These are phyloP conservation scores for Thelonectria olida DNA, from an alignment of 2,329 filamentous ascomycete genomes.

Conservation along the genomic window DNA sequence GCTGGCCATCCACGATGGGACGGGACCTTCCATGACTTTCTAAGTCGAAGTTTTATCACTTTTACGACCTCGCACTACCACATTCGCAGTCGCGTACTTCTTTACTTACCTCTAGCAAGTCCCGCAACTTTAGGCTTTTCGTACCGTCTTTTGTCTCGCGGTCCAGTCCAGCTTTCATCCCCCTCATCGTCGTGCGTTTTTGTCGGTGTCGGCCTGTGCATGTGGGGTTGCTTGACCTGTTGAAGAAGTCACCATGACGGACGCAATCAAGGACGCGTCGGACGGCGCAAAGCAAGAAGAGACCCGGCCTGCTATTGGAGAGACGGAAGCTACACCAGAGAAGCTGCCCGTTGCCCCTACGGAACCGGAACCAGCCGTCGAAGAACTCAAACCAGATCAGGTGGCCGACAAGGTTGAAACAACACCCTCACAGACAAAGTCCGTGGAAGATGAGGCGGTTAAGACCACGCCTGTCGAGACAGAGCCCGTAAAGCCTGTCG, in stretches of 20 bases:
- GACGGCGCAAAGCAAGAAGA: conserved; percentile 38
- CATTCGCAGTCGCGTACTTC: conserved; percentile 6
- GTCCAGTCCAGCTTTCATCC: neutral
- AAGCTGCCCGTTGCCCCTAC: neutral
- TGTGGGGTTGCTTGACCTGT: conserved; percentile 21
- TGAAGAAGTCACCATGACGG: conserved; percentile 28
- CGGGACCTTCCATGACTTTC: conserved; percentile 8
- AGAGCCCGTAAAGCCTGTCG: neutral
- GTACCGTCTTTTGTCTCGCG: neutral
- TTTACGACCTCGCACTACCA: conserved; percentile 17
- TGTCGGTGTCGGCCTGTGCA: conserved; percentile 16
- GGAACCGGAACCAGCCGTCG: neutral
- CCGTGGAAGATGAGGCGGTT: neutral
- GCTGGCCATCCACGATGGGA: conserved; percentile 19
- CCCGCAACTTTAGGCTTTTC: neutral
- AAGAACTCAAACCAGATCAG: neutral
- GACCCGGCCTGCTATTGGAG: conserved; percentile 25
- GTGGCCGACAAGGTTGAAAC: neutral
- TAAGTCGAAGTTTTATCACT: conserved; percentile 1
- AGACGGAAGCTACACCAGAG: neutral
- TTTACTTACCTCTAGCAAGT: neutral
- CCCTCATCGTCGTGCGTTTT: conserved; percentile 1
- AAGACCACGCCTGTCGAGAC: neutral
- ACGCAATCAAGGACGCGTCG: conserved; percentile 32
- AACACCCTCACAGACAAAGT: neutral